phyloP scores from a whole-genome alignment of 345 rosid genomes.

The Mercurialis annua region DNA sequence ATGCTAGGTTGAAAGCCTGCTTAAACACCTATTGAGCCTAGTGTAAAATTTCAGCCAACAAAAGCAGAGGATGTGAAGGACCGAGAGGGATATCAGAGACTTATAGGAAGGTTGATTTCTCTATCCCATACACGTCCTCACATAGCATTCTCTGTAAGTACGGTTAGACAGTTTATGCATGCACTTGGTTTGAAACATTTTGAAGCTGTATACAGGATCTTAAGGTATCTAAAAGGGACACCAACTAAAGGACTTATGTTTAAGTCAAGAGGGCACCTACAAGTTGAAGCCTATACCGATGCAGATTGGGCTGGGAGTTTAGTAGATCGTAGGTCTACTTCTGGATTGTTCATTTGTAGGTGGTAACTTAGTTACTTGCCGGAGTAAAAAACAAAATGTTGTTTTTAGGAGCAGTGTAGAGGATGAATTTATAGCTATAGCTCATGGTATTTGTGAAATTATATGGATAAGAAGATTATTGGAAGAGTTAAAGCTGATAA shows the following conservation, averaged over 20 bases:
- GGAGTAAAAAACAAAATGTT: neutral
- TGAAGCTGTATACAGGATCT: too few relatives aligned
- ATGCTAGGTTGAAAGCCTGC: neutral
- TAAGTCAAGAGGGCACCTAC: too few relatives aligned
- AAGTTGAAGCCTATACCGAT: too few relatives aligned
- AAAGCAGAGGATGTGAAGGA: too few relatives aligned
- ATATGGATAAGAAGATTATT: neutral
- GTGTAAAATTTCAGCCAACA: neutral
- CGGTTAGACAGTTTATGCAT: neutral
- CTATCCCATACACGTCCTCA: neutral
- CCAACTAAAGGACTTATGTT: too few relatives aligned
- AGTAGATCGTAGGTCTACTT: neutral
- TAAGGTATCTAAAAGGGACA: too few relatives aligned
- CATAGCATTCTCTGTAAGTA: neutral
- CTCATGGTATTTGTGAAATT: neutral
- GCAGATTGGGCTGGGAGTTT: too few relatives aligned
- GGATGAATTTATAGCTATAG: neutral
- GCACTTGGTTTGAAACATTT: too few relatives aligned
- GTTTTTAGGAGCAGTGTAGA: neutral
- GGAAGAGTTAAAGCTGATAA: neutral
- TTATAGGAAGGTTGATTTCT: neutral
- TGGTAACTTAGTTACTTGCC: neutral
- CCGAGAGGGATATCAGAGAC: neutral
- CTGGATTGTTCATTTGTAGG: neutral
- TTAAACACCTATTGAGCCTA: neutral